Evolutionary conservation across 139 green algal genomes (phyloP), one percentile per base, ranked within the genome.

Genomic region (Haematococcus lacustris): DNA sequence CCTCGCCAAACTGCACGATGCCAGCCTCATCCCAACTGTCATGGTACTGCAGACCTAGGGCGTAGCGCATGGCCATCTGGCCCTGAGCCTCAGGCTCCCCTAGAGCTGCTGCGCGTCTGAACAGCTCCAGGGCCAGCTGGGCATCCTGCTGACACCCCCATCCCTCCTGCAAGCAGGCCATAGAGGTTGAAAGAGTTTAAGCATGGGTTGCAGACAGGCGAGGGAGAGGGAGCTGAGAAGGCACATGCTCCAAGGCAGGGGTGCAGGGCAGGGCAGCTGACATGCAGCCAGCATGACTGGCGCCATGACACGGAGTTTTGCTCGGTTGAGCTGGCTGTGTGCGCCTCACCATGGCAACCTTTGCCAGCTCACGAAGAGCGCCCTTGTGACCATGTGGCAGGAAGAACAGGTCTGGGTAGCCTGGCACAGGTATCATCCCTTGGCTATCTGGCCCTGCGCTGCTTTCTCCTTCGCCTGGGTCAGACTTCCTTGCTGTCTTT

Each of bases 21-120:
- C 70, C 66, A 3, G 61, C 50, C 25, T 33, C 65, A 0, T 71
- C 39, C 73, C 76, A 81, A 50, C 65, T 78, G 50, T 34, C 50
- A 3, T 60, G 21, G 51, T 80, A 67, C 21, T 88, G 73, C 38
- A 96, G 69, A 4, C 91, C 91, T 71, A 87, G 60, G 0, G 82
- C 78, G 23, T 79, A 70, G 28, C 82, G 67, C 60, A 91, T 69
- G 0, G 63, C 91, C 79, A 93, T 79, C 51, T 89, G 75, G 0
- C 85, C 87, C 61, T 95, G 89, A 2, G 88, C 87, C 63, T 90
- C 80, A 7, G 89, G 67, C 67, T 93, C 81, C 0, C 91, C 91
- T n/a, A 80, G 40, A 9, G 82, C 80, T n/a, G 90, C 83, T 39
- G 92, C 86, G 5, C 43, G 28, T 0, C 71, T 74, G 60, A 94